Percentiles rank a stretch among this genome's conserved stretches.
Evolutionary conservation across 2,329 filamentous ascomycete species (phyloP).

Genomic region (Hypomyces perniciosus): DNA sequence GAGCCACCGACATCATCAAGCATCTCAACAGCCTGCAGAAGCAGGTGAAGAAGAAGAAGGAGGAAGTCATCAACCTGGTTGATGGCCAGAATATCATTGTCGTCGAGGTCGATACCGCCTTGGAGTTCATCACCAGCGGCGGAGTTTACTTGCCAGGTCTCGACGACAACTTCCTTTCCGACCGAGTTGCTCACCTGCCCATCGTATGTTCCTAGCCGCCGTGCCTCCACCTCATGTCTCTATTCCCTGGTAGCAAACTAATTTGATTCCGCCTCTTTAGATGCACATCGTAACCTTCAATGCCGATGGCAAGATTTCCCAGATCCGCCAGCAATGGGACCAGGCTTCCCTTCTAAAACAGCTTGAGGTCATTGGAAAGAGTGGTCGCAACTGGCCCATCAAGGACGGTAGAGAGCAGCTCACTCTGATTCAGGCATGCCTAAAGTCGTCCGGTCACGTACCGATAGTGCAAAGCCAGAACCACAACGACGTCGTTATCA

Average conservation of each 20-base stretch:
- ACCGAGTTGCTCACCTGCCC: slow-evolving; percentile 70
- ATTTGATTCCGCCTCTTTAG: slow-evolving; percentile 36
- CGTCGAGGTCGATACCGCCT: slow-evolving; percentile 73
- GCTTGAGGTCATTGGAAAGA: slow-evolving; percentile 85
- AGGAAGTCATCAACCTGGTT: slow-evolving; percentile 68
- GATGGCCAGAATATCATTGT: slow-evolving; percentile 69
- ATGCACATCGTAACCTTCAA: slow-evolving; percentile 87
- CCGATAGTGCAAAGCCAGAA: slow-evolving; percentile 24
- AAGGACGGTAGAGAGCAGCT: slow-evolving; percentile 79
- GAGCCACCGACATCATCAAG: slow-evolving; percentile 71
- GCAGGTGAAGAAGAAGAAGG: slow-evolving; percentile 75
- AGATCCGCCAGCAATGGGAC: slow-evolving; percentile 91
- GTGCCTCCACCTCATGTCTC: background rate
- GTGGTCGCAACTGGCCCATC: slow-evolving; percentile 92
- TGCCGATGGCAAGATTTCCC: slow-evolving; percentile 66
- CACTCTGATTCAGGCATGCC: slow-evolving; percentile 62
- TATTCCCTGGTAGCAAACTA: slow-evolving; percentile 12
- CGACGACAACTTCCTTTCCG: slow-evolving; percentile 89
- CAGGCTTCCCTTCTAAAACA: slow-evolving; percentile 89
- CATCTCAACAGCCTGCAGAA: slow-evolving; percentile 67
- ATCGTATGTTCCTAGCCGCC: slow-evolving; percentile 56
- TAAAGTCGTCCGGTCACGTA: slow-evolving; percentile 41
- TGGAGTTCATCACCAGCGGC: slow-evolving; percentile 77
- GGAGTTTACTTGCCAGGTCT: slow-evolving; percentile 82
- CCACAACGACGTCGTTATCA: slow-evolving; percentile 33